Evolutionary conservation across 129 eudicot genomes (phyloP), one percentile per base, ranked within the genome.

Genomic region (Saposhnikovia divaricata): DNA sequence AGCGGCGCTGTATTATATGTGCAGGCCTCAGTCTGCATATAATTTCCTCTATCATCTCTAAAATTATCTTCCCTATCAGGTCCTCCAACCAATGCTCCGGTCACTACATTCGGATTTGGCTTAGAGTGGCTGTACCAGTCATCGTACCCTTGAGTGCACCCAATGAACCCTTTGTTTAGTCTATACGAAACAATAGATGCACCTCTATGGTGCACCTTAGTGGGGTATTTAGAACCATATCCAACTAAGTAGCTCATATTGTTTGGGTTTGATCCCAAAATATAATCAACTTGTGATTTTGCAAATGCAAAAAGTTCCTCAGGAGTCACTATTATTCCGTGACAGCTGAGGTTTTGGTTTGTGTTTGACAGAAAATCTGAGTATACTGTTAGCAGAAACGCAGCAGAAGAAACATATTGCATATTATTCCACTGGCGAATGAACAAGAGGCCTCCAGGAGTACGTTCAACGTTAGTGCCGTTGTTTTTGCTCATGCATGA

Each of bases 341-440:
- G 85, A 76, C 97, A 93, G 15, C 34, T 77, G 71, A 93, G 84
- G 27, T 78, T 87, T 27, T 78, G 82, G 50, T 80, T 81, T 34
- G 81, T 78, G 75, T 61, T 83, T 40, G n/a, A 70, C 68, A 91
- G 97, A 66, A 77, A 85, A 71, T 89, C 88, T 0, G 93, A 88
- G 86, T 93, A 91, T 21, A 87, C 48, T 27, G 82, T 80, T 31
- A 91, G 85, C 43, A 93, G 84, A 55, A 91, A 88, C 2, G 84
- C 43, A 18, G 91, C 85, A 0, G 86, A 81, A 8, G 98, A 87
- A 4, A 88, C 96, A 39, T 93, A 91, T 57, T 91, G 98, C 97
- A 93, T 91, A 91, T 94, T 94, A 90, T 91, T 94, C 97, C 97
- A 94, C 80, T 85, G 84, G 39, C 96, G 86, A 74, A 86, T 78